Evolutionary conservation across 495 filamentous ascomycete genomes (phyloP).

Genomic region (Daldinia vernicosa): DNA sequence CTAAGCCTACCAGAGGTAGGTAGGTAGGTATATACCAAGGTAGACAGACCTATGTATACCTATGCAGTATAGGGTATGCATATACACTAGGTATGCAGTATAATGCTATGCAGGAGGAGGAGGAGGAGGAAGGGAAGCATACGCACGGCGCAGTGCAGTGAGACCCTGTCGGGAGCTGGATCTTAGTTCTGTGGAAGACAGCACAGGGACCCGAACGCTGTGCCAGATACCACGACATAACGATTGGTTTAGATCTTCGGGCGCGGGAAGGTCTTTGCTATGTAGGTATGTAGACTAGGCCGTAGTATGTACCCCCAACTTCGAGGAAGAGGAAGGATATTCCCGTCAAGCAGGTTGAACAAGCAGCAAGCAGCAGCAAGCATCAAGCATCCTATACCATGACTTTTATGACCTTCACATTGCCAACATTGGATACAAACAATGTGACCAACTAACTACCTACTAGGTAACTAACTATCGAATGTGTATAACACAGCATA

Average conservation of each 20-base stretch:
- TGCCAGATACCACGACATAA: conserved; percentile 44
- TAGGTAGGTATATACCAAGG: no score
- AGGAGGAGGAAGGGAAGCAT: conserved; percentile 15
- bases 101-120: conserved; percentile 25
- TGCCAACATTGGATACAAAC: neutral
- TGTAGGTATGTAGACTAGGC: no score
- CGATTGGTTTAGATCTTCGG: conserved; percentile 44
- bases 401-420: neutral
- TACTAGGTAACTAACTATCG: no score
- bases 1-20: conserved; percentile 19
- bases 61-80: no score
- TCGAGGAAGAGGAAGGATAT: conserved; percentile 32
- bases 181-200: conserved; percentile 43
- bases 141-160: conserved; percentile 36
- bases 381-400: conserved; percentile 12
- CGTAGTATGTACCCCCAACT: conserved; percentile 16
- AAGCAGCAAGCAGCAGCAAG: conserved; percentile 6
- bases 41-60: neutral
- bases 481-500: neutral
- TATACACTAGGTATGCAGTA: neutral
- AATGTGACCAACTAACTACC: no score
- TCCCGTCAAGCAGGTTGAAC: conserved; percentile 26
- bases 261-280: conserved; percentile 35
- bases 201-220: conserved; percentile 34
- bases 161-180: conserved; percentile 45